These are phyloP conservation scores for Pyricularia pennisetigena DNA, from an alignment of 2,329 filamentous ascomycete genomes.

Conservation along the genomic window DNA sequence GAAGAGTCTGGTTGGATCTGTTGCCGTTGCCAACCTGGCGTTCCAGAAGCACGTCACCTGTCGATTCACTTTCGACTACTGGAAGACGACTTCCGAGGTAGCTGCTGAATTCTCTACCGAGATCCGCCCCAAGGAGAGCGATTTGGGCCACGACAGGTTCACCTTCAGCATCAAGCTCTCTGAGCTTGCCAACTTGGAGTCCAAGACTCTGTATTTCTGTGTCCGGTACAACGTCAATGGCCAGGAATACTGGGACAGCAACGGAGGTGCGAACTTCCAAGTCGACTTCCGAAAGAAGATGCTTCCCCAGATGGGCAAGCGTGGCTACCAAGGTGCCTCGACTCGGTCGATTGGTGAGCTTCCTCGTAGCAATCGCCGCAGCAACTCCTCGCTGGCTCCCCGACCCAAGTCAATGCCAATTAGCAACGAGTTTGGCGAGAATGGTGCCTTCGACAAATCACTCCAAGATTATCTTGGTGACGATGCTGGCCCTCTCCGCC, in stretches of 20 bases:
- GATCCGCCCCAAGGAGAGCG: constrained; percentile 44
- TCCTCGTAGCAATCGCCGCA: constrained; percentile 56
- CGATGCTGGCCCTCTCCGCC: constrained; percentile 52
- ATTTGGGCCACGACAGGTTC: constrained; percentile 72
- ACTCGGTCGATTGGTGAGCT: constrained; percentile 39
- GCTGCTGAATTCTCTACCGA: constrained; percentile 79
- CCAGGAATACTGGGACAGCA: constrained; percentile 93
- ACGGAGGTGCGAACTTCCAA: constrained; percentile 77
- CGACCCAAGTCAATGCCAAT: constrained; percentile 42
- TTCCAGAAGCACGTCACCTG: constrained; percentile 87
- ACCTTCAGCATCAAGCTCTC: constrained; percentile 89
- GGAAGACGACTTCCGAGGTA: constrained; percentile 97
- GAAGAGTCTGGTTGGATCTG: constrained; percentile 72
- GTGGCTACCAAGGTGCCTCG: constrained; percentile 36
- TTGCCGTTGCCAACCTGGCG: constrained; percentile 78
- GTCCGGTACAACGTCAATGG: constrained; percentile 79
- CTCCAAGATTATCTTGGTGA: constrained; percentile 57
- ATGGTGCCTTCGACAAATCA: constrained; percentile 49
- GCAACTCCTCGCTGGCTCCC: constrained; percentile 27
- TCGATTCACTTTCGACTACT: constrained; percentile 93
- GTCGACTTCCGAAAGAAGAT: constrained; percentile 82
- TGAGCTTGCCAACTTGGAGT: constrained; percentile 82
- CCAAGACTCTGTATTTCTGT: constrained; percentile 88
- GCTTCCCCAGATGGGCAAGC: constrained; percentile 51
- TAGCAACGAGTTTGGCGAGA: constrained; percentile 52